Conservation (phyloP, 1,284 basidiomycete genomes). For the Heliocybe sulcata region DNA sequence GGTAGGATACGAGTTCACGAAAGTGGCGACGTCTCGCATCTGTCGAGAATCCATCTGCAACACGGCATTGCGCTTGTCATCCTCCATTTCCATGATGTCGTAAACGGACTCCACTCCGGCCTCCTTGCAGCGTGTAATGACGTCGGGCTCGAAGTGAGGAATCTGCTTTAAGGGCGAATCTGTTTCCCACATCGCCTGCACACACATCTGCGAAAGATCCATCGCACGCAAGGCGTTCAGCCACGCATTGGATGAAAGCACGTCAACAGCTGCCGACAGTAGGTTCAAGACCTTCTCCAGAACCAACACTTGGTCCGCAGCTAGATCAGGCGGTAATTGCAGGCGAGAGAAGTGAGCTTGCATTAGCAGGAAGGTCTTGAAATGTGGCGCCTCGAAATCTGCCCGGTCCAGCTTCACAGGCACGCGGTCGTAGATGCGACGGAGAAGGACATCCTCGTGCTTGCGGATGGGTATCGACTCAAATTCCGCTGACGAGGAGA, state of each 20-base stretch:
- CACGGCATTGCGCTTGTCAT: slow-evolving; percentile 76
- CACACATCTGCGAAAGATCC: slow-evolving; percentile 99
- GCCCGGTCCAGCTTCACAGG: slow-evolving; percentile 86
- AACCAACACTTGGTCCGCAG: slow-evolving; percentile 83
- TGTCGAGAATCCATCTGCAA: slow-evolving; percentile 83
- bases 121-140: slow-evolving; percentile 80
- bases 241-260: slow-evolving; percentile 96
- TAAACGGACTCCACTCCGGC: slow-evolving; percentile 84
- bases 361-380: slow-evolving; percentile 96
- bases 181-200: slow-evolving; percentile 96
- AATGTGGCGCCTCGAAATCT: slow-evolving; percentile 91
- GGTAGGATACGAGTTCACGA: slow-evolving; percentile 92
- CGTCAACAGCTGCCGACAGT: slow-evolving; percentile 91
- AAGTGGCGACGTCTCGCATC: slow-evolving; percentile 87
- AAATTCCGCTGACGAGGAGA: slow-evolving; percentile 95
- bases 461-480: slow-evolving; percentile 92
- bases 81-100: slow-evolving; percentile 97
- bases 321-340: slow-evolving; percentile 87
- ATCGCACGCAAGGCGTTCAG: slow-evolving; percentile 93
- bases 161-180: slow-evolving; percentile 94
- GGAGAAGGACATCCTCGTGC: slow-evolving; percentile 78
- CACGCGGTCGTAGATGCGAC: slow-evolving; percentile 93
- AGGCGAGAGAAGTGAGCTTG: slow-evolving; percentile 97
- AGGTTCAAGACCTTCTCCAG: slow-evolving; percentile 88
- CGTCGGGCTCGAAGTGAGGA: slow-evolving; percentile 89